Evolutionary conservation across 2,329 filamentous ascomycete genomes (phyloP), one percentile per base, ranked within the genome.

Genomic region (Diaporthe capsici): DNA sequence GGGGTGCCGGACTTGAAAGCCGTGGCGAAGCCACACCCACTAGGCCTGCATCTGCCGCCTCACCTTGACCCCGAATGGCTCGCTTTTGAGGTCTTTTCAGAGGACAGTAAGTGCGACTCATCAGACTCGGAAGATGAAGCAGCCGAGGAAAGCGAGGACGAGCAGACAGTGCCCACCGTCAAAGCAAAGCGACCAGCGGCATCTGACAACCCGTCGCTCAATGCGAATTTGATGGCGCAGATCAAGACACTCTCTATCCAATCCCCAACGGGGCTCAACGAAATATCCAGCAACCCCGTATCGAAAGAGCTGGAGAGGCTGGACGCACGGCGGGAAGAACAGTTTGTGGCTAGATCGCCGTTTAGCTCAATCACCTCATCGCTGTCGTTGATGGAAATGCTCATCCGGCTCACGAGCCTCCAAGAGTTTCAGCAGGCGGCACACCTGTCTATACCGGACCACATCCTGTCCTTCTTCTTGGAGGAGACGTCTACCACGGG

Each of bases 361-460:
- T 88, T 90, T 76, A 85, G 86, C 37, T 84, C 86, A n/a, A 88
- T 91, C 75, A 86, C 85, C 2, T 89, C 85, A 79, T 93, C 88
- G 78, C 84, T 89, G 78, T 98, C 96, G 1, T 90, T 98, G 12
- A 90, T 98, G 72, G 96, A 98, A 83, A 97, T 96, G 87, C 88
- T 98, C 44, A 90, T 98, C 63, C 94, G 96, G 57, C 89, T 98
- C 63, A 93, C 94, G 6, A 95, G 95, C 31, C 90, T 98, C 20
- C 96, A 98, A 82, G 95, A 98, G 85, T 98, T 97, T 83, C 94
- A 98, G 82, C 96, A 98, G 86, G 90, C 92, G 55, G 95, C 94
- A 0, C 95, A 98, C 80, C 89, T 98, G n/a, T 91, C 95, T 9
- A 97, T 98, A 77, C 94, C 94, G 1, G 96, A 98, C 82, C 94